A percentile compares a stretch with the other conserved stretches of the same genome.
Conservation (phyloP, 352 stramenopile genomes). For the Globisporangium nodosum region DNA sequence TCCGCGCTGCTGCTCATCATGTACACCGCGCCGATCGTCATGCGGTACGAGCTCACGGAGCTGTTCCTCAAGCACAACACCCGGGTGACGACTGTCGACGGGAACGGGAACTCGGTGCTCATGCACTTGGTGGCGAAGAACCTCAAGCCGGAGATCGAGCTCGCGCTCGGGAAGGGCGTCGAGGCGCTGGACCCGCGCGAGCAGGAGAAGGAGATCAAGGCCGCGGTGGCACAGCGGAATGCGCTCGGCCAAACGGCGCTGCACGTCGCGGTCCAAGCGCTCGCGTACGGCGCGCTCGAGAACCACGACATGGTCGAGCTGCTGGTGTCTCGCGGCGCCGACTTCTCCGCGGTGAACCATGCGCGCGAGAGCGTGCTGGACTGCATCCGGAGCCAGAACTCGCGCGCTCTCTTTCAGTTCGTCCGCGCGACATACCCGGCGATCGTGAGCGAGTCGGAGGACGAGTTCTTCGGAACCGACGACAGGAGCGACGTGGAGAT, state of each 20-base stretch:
- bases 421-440: conserved; percentile 32
- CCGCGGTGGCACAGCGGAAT: conserved; percentile 38
- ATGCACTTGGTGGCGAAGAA: conserved; percentile 59
- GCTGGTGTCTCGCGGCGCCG: conserved; percentile 30
- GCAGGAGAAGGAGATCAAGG: conserved; percentile 31
- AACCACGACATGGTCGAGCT: conserved; percentile 43
- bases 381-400: conserved; percentile 45
- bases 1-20: conserved; percentile 37
- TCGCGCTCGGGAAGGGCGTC: conserved; percentile 30
- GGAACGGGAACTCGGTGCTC: conserved; percentile 47
- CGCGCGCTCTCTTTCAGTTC: conserved; percentile 48
- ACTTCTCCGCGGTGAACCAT: conserved; percentile 24
- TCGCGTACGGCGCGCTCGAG: conserved; percentile 57
- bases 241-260: conserved; percentile 34
- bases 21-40: conserved; percentile 22
- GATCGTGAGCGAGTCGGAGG: conserved; percentile 17
- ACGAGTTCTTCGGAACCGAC: conserved; percentile 21
- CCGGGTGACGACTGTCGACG: conserved; percentile 39
- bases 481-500: conserved; percentile 14
- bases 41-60: conserved; percentile 34
- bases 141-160: conserved; percentile 32
- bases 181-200: conserved; percentile 43
- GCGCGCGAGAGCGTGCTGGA: conserved; percentile 37
- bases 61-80: conserved; percentile 53
- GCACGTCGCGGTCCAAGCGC: conserved; percentile 52